Evolutionary conservation across 768 basidiomycete species (phyloP), one percentile per base, ranked within the genome.

Genomic region (Mycena floridula): DNA sequence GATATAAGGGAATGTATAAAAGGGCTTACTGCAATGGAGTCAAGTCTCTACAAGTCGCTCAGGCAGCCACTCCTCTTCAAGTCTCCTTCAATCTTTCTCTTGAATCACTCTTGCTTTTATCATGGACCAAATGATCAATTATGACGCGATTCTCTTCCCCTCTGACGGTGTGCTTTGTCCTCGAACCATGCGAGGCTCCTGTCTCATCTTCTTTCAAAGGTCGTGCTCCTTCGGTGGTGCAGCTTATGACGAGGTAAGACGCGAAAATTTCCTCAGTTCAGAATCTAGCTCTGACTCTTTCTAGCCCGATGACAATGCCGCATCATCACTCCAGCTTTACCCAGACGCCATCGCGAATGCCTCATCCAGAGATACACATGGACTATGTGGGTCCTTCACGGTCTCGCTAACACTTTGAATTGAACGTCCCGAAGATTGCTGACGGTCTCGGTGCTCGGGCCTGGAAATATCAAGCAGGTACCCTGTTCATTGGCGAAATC

Each of bases 301-400:
- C 36, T 48, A 76, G 74, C 50, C 70, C 69, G 3, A 69, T 72
- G 62, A 59, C 70, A 43, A 54, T 68, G 46, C 64, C 67, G 15
- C 62, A 67, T 45, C 70, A 72, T 37, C 73, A 74, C 47, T 64
- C 63, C 12, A 61, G 69, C 9, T 72, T 73, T 43, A 69, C 68
- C 36, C 58, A 65, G 44, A 62, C 70, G 23, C 72, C 72, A 25
- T 64, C 78, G 37, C 79, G 82, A 42, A 75, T 86, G 69, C 88
- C 88, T 0, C 88, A 90, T 60, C 88, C 88, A 9, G 86, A 89
- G 60, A 76, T 86, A 32, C 79, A 85, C 57, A 90, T 90, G 87
- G 85, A 89, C 63, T 85, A 82, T 62, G 76, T 76, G 53, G 48
- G 68, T 57, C 7, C 44, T 38, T 30, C 44, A 25, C 20, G n/a